phyloP scores from a whole-genome alignment of 2,329 filamentous ascomycete species.

The Fusarium sarcochroum region DNA sequence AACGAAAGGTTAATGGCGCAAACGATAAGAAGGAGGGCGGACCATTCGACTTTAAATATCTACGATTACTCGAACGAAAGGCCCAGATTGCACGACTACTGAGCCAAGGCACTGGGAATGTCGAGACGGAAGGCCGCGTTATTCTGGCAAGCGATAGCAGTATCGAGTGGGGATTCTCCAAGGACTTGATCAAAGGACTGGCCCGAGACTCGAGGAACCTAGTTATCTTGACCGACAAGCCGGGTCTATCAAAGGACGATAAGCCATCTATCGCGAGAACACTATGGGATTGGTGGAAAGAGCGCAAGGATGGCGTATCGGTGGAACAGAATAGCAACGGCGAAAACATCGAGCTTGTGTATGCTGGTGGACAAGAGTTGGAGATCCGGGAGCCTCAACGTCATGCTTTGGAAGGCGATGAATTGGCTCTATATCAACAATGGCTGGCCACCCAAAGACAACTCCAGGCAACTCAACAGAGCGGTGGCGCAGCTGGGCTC shows the following conservation, averaged over 20 bases:
- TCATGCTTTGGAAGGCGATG: constrained; percentile 78
- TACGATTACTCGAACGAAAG: constrained; percentile 86
- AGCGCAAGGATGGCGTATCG: constrained; percentile 74
- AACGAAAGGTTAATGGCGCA: constrained; percentile 61
- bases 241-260: constrained; percentile 57
- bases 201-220: constrained; percentile 85
- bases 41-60: constrained; percentile 90
- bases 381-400: constrained; percentile 73
- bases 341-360: constrained; percentile 75
- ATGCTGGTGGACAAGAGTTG: constrained; percentile 74
- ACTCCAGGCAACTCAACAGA: constrained; percentile 84
- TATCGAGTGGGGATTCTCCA: constrained; percentile 95
- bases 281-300: constrained; percentile 85
- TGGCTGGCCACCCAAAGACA: constrained; percentile 91
- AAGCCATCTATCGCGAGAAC: constrained; percentile 76
- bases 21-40: constrained; percentile 71
- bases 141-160: constrained; percentile 93
- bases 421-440: constrained; percentile 88
- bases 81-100: constrained; percentile 82
- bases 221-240: constrained; percentile 86
- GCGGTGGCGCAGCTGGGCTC: constrained; percentile 75
- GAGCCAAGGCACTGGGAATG: constrained; percentile 60
- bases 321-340: constrained; percentile 68
- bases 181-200: constrained; percentile 80
- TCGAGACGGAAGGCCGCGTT: constrained; percentile 71